Conservation (phyloP, 306 rosid species). For the Lablab purpureus region DNA sequence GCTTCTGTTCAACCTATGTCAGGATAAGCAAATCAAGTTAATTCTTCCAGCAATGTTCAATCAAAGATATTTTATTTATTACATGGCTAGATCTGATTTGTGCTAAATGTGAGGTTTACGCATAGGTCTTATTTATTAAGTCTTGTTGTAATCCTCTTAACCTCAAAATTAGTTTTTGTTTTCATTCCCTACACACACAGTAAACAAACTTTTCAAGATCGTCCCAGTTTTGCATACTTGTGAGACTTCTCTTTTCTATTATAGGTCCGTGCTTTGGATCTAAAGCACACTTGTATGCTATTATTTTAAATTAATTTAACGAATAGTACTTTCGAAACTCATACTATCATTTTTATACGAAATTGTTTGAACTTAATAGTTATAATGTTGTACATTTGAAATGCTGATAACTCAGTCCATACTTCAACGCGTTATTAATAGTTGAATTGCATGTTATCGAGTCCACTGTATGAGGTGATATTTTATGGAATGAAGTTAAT, state of each 20-base stretch:
- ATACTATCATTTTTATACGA: background rate
- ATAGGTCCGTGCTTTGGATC: background rate
- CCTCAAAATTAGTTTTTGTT: background rate
- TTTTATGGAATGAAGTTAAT: too few species aligned
- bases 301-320: slow-evolving; percentile 1
- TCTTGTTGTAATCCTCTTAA: background rate
- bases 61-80: slow-evolving; percentile 24
- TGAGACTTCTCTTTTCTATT: background rate
- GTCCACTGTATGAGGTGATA: too few species aligned
- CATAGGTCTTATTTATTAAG: too few species aligned
- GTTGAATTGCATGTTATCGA: background rate
- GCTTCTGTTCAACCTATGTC: slow-evolving; percentile 37
- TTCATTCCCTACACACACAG: background rate
- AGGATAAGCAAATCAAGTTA: slow-evolving; percentile 33
- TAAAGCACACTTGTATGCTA: background rate
- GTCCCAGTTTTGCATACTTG: background rate
- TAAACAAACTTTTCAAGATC: background rate
- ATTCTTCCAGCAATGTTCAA: slow-evolving; percentile 39
- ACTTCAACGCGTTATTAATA: background rate
- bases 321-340: background rate
- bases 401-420: background rate
- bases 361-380: background rate
- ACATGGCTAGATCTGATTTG: slow-evolving; percentile 8
- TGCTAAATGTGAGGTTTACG: background rate
- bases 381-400: background rate